Evolutionary conservation across 129 eudicot genomes (phyloP), one percentile per base, ranked within the genome.

Genomic region (Heracleum sosnowskyi): DNA sequence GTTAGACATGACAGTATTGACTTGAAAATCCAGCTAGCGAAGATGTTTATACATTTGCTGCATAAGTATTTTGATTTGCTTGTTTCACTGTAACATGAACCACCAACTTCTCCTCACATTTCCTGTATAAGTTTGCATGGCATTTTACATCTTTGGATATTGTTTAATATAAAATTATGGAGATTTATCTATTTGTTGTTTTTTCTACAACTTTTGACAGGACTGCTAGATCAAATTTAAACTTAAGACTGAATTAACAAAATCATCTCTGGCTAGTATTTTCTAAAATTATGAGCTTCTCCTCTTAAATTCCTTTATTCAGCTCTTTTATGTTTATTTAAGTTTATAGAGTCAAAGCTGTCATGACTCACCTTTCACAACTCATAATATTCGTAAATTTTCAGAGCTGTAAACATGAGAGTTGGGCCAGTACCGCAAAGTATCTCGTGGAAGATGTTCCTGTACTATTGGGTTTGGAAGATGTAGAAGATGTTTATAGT

Each of bases 371-470:
- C 4, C 1, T 66, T 66, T 31, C 72, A 8, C 72, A 70, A 66
- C 42, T 44, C 68, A 66, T 76, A 31, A 40, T 41, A 4, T 68
- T 83, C 66, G 24, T 79, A 42, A 70, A 75, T 66, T 66, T 82
- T 80, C 90, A 95, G 99, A 95, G 96, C 80, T 95, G 99, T 83
- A 95, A 92, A 80, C 96, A 95, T 75, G 97, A 95, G 83, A 95
- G 96, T 81, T 95, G 99, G 99, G 79, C 73, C 74, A 83, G 87
- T 83, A 85, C 88, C 46, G 96, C 97, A 60, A 92, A 87, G 87
- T 92, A 90, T 83, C 86, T 95, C 76, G 81, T 90, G 89, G 99
- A 92, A 79, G 99, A 95, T 73, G 89, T 90, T 79, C 99, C 99
- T 0, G 83, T 90, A 74, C 85, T 95, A 33, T 81, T 95, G 69